Base-by-base conservation (phyloP, 805 yeast species). In the Kluyveromyces dobzhanskii region DNA sequence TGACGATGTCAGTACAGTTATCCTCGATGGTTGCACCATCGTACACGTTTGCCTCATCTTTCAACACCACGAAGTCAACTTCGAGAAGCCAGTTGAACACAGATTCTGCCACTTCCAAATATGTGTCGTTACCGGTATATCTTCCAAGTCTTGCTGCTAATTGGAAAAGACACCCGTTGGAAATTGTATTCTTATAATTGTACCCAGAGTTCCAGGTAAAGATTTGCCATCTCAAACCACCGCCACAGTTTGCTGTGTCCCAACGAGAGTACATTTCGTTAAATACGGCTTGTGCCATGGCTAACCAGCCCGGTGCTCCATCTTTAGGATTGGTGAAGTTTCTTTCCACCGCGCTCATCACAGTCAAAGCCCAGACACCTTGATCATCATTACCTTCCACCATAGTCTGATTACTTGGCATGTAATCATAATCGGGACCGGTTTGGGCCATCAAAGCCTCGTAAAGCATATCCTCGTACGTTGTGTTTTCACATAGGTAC, bases 371-470 rank as follows among this genome's bases (percentile, higher is more conserved):
- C 97, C 97, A 90, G 59, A 90, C 86, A 2, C 85, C 95, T 66
- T 90, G 97, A 67, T 90, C 97, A 70, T 90, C 98, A 57, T 90
- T 90, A 54, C 97, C 98, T 64, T 90, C 97, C 2, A 95, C 84
- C 26, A 87, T 78, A 9, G 88, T 76, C 62, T 88, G 95, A 60
- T 86, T 85, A 44, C 77, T 65, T 4, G 97, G 96, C 61, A 90
- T 78, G 61, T 78, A 92, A 62, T 90, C 80, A 65, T 76, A 66
- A 56, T 78, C 70, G 9, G 73, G 74, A 35, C 90, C 90, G 8
- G 76, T 75, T 62, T 90, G 97, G 53, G 75, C 78, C 37, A 74
- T 54, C 50, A 90, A 58, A 3, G 94, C 83, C 27, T 70, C 65
- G 50, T 73, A 70, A 39, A 85, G 70, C 27, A 71, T 41, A 10